These are phyloP conservation scores for Aureobasidium pullulans DNA, from an alignment of 2,329 filamentous ascomycete genomes.

Conservation along the genomic window DNA sequence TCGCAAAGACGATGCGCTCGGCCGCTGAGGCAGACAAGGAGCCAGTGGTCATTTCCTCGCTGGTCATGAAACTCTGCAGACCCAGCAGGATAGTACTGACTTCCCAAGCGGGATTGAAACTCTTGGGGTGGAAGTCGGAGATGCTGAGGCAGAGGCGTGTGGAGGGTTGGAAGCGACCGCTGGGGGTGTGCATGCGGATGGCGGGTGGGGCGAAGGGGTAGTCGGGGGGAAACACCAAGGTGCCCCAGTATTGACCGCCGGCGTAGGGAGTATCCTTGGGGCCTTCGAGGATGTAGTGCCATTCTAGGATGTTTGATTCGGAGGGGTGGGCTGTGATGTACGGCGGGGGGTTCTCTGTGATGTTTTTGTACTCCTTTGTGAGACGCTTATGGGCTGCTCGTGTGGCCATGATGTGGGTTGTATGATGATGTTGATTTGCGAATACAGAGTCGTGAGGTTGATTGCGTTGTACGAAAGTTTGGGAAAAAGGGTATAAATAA, in stretches of 20 bases:
- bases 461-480: not conserved
- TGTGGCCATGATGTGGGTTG: constrained; percentile 27
- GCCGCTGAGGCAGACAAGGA: constrained; percentile 68
- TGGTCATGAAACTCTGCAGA: constrained; percentile 94
- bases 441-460: not conserved
- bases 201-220: constrained; percentile 96
- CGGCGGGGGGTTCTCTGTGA: constrained; percentile 28
- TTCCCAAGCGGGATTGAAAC: constrained; percentile 97
- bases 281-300: constrained; percentile 68
- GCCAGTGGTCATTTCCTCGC: constrained; percentile 96
- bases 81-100: constrained; percentile 94
- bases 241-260: constrained; percentile 96
- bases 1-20: constrained; percentile 72
- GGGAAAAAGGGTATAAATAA: not conserved
- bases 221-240: constrained; percentile 87
- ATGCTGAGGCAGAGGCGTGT: constrained; percentile 91
- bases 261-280: constrained; percentile 92
- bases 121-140: constrained; percentile 94
- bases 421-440: not conserved
- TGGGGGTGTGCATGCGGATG: constrained; percentile 98
- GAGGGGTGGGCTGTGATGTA: constrained; percentile 28
- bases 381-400: constrained; percentile 33
- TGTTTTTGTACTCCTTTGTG: constrained; percentile 29
- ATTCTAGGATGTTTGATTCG: constrained; percentile 30
- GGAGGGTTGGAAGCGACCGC: constrained; percentile 87